Evolutionary conservation across 352 stramenopile species (phyloP), one percentile per base, ranked within the genome.

Genomic region (Phytophthora ramorum): DNA sequence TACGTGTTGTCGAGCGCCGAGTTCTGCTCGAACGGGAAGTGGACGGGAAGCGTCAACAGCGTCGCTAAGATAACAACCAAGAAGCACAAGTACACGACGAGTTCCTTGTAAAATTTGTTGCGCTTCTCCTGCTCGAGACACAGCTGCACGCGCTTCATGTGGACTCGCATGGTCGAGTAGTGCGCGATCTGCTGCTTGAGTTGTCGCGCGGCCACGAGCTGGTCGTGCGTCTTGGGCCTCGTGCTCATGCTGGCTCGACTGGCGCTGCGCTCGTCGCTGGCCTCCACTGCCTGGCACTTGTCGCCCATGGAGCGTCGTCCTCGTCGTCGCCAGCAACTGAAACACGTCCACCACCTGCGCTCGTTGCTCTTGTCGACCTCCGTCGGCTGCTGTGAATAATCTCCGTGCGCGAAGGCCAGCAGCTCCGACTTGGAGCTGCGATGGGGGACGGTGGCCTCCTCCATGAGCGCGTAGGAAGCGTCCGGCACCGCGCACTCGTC

Each of bases 71-170:
- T 62, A 12, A 92, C 70, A 7, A 62, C 67, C 35, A 93, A 69
- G 56, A 93, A 93, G 41, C 81, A 70, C 53, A 93, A 46, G 58
- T 93, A 93, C 10, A 92, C 71, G 13, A 93, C 58, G 16, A 93
- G 66, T 37, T 93, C 85, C 58, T 83, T 80, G 78, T 93, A 93
- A 43, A 92, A 92, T 51, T 88, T 89, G 70, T 91, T 92, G 71
- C 84, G 81, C 56, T 92, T 92, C 65, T 92, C 85, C 54, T 92
- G 83, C 63, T 93, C 83, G 22, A 92, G 72, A 54, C 81, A 89
- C 35, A 91, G 66, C 61, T 92, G 85, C 71, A 92, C 85, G 58
- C 84, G 81, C 63, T 92, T 94, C 83, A 94, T 92, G 73, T 94
- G 81, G 49, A 94, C 81, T 34, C 85, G 79, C 83, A 92, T 91